Conservation (phyloP, 306 rosid genomes). For the Pterocarpus macrocarpus region DNA sequence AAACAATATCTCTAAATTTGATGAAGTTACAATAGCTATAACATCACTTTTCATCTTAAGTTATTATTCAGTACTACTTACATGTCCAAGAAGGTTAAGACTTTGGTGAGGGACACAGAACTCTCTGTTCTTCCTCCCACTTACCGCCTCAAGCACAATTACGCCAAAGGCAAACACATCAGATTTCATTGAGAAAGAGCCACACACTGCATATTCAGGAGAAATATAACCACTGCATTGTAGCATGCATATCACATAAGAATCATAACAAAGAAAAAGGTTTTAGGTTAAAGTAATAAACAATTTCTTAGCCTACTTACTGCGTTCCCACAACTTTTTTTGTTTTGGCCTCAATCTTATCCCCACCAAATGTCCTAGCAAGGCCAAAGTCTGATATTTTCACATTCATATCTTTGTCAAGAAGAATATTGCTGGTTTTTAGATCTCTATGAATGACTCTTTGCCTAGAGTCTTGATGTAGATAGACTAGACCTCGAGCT, state of each 20-base stretch:
- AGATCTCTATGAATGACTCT: slow-evolving; percentile 20
- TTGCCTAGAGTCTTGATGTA: slow-evolving; percentile 24
- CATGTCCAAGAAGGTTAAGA: slow-evolving; percentile 60
- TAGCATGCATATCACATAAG: neutral
- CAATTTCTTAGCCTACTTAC: slow-evolving; percentile 3
- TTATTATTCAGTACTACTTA: slow-evolving; percentile 15
- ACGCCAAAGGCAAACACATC: slow-evolving; percentile 36
- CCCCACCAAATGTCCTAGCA: slow-evolving; percentile 24
- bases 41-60: too few relatives aligned
- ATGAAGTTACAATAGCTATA: too few relatives aligned
- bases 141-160: slow-evolving; percentile 24
- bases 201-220: slow-evolving; percentile 21
- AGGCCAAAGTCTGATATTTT: slow-evolving; percentile 44
- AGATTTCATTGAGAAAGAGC: slow-evolving; percentile 23
- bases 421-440: neutral
- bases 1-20: neutral
- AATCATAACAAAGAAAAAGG: neutral
- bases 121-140: slow-evolving; percentile 48
- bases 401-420: slow-evolving; percentile 17
- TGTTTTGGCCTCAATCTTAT: slow-evolving; percentile 11
- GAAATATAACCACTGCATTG: slow-evolving; percentile 42
- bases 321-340: slow-evolving; percentile 11
- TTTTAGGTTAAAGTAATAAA: neutral
- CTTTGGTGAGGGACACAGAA: slow-evolving; percentile 39
- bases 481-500: slow-evolving; percentile 14